Conservation (phyloP, 495 filamentous ascomycete genomes). For the Usnea hakonensis region DNA sequence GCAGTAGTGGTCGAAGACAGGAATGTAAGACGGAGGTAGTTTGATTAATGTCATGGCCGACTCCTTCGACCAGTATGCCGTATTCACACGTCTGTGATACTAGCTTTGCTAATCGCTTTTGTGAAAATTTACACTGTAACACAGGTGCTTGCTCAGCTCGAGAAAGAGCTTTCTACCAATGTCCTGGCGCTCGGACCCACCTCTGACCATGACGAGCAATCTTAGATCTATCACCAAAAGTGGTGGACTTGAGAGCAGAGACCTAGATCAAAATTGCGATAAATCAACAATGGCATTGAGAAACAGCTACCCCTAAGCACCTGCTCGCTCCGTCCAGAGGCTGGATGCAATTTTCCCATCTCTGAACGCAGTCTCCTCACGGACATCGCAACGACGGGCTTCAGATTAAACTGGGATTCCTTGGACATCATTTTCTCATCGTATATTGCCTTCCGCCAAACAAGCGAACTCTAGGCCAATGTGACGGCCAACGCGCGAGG, state of each 20-base stretch:
- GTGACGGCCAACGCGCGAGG: not conserved
- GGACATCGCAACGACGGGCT: not conserved
- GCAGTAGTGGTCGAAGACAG: not conserved
- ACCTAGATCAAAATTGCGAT: not conserved
- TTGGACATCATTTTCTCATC: not conserved
- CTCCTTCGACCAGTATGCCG: not conserved
- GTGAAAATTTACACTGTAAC: not conserved
- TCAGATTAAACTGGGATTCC: not conserved
- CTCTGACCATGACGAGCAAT: not conserved
- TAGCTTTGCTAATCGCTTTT: not conserved
- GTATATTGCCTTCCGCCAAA: not conserved
- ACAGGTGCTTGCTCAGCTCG: not conserved
- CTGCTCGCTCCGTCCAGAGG: not conserved
- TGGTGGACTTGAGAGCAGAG: not conserved
- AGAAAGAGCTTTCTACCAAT: not conserved
- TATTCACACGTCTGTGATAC: not conserved
- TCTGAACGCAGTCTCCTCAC: not conserved
- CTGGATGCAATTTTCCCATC: not conserved
- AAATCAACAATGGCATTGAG: not conserved
- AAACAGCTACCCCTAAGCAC: not conserved
- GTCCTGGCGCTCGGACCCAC: not conserved
- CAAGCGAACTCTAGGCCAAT: not conserved
- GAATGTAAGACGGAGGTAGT: not conserved
- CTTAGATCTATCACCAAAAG: not conserved
- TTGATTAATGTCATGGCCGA: not conserved